Percentiles rank a stretch among this genome's conserved stretches.
Conservation (phyloP, 768 basidiomycete genomes). For the Suillus variegatus region DNA sequence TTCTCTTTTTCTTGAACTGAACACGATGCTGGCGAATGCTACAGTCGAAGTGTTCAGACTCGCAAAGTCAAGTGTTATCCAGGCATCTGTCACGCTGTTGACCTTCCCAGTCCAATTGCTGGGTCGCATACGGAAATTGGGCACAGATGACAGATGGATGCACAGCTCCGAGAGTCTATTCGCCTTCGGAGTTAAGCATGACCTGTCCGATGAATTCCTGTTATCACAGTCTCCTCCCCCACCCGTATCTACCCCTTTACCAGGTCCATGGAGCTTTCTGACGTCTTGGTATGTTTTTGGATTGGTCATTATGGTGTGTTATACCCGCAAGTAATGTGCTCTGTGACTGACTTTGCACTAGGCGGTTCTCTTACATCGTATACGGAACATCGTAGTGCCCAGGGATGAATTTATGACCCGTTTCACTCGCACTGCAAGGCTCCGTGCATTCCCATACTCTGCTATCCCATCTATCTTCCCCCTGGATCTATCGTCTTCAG, state of each 20-base stretch:
- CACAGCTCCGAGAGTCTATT: slow-evolving; percentile 19
- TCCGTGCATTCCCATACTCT: slow-evolving; percentile 22
- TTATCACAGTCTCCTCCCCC: slow-evolving; percentile 14
- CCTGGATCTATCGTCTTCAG: slow-evolving; percentile 59
- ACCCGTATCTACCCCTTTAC: slow-evolving; percentile 33
- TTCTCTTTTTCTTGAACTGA: not conserved
- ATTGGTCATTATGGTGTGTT: slow-evolving; percentile 61
- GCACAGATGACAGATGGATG: slow-evolving; percentile 38
- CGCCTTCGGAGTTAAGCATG: slow-evolving; percentile 4
- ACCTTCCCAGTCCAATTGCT: slow-evolving; percentile 43
- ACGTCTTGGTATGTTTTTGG: slow-evolving; percentile 74
- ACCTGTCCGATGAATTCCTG: slow-evolving; percentile 6
- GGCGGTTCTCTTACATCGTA: slow-evolving; percentile 72
- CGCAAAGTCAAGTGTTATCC: not conserved
- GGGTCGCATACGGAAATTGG: slow-evolving; percentile 39
- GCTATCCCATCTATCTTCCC: slow-evolving; percentile 53
- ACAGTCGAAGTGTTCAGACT: not conserved
- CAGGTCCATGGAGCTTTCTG: slow-evolving; percentile 71
- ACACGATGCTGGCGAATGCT: slow-evolving; percentile 4
- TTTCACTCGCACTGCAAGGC: slow-evolving; percentile 26
- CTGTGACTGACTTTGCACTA: slow-evolving; percentile 24
- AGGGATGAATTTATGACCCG: slow-evolving; percentile 30
- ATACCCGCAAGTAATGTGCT: not conserved
- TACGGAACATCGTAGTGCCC: slow-evolving; percentile 77
- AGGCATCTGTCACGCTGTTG: slow-evolving; percentile 31